Evolutionary conservation across 768 basidiomycete species (phyloP), one percentile per base, ranked within the genome.

Genomic region (Lentinus brumalis): DNA sequence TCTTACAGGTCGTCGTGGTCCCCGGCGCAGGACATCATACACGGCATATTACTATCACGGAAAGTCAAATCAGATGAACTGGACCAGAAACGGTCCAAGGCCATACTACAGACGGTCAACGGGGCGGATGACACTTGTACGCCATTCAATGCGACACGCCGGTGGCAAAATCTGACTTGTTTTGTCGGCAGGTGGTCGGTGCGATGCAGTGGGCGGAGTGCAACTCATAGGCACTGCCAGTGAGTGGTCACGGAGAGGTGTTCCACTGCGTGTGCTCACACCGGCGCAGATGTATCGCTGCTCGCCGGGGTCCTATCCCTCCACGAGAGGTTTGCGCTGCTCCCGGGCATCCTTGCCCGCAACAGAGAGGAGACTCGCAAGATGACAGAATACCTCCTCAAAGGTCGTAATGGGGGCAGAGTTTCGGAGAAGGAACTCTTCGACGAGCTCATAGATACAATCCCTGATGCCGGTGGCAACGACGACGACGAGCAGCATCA

Each of bases 141-240:
- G 21, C 32, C 38, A 57, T 16, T 1, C 49, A 39, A 41, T 15
- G n/a, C 38, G 42, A 16, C 9, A n/a, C 45, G 38, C 9, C n/a
- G 15, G 44, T n/a, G 35, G 16, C 26, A 14, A n/a, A 15, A 10
- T 44, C 12, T 54, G 14, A 12, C 1, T 11, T n/a, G 26, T 8
- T 44, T 18, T 42, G 42, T 16, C 59, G 62, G 31, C 53, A 67
- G 54, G 66, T 35, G 53, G 45, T 46, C 66, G 56, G 26, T 73
- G 61, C 32, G 46, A 67, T 4, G 52, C 50, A 21, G 52, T 31
- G 8, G n/a, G 56, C 10, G 66, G 69, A 40, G 38, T 53, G 12
- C 26, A 55, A 10, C 63, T 76, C 2, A 68, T 71, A 61, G 72
- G 71, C 15, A 26, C 47, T 53, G 62, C 59, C 18, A 76, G 75